Evolutionary conservation across 2,329 filamentous ascomycete genomes (phyloP).

Genomic region (Juglanconis juglandina): DNA sequence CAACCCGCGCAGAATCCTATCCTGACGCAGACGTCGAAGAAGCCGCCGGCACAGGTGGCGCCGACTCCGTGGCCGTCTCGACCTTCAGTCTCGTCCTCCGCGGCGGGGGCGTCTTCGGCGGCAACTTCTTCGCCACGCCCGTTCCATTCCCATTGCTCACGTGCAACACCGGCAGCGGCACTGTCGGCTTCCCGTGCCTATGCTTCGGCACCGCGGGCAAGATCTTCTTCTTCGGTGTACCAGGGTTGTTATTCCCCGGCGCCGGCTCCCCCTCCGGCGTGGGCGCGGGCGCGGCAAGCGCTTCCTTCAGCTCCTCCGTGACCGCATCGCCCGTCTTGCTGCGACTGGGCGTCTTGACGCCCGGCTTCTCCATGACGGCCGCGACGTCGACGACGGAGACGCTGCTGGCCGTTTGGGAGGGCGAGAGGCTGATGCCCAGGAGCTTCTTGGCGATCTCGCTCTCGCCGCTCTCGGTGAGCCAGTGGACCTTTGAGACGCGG

Average conservation of each 20-base stretch:
- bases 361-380: slow-evolving; percentile 75
- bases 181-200: slow-evolving; percentile 47
- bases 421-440: slow-evolving; percentile 68
- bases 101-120: slow-evolving; percentile 19
- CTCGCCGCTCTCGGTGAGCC: slow-evolving; percentile 51
- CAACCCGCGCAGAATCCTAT: neutral
- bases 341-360: slow-evolving; percentile 74
- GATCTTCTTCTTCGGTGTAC: slow-evolving; percentile 44
- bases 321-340: slow-evolving; percentile 33
- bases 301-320: slow-evolving; percentile 25
- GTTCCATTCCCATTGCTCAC: neutral
- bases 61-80: slow-evolving; percentile 7
- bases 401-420: slow-evolving; percentile 64
- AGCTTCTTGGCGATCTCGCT: slow-evolving; percentile 54
- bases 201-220: slow-evolving; percentile 56
- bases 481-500: slow-evolving; percentile 69
- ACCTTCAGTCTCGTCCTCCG: slow-evolving; percentile 16
- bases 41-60: slow-evolving; percentile 3
- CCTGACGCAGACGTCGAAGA: neutral
- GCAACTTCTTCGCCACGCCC: slow-evolving; percentile 10
- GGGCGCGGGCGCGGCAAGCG: slow-evolving; percentile 11
- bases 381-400: slow-evolving; percentile 77
- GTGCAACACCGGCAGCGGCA: slow-evolving; percentile 15
- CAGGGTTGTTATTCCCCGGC: slow-evolving; percentile 11
- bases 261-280: slow-evolving; percentile 19